phyloP scores from a whole-genome alignment of 2,329 filamentous ascomycete genomes.

The Talaromyces verruculosus region DNA sequence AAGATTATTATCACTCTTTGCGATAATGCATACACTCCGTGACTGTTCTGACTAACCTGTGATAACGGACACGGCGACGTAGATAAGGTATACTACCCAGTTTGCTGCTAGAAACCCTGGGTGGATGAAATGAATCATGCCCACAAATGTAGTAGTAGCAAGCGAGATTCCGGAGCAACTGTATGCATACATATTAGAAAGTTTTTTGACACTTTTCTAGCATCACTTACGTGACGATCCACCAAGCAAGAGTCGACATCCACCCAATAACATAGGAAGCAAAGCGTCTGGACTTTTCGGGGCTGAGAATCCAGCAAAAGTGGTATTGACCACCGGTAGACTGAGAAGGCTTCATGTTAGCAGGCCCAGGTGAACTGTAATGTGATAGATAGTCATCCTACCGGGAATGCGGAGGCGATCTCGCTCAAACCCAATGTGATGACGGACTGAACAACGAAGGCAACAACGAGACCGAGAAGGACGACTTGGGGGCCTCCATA shows the following conservation, averaged over 20 bases:
- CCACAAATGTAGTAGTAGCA: slow-evolving; percentile 18
- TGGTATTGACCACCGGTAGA: slow-evolving; percentile 26
- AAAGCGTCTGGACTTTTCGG: slow-evolving; percentile 17
- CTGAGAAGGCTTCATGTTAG: neutral
- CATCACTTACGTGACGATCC: slow-evolving; percentile 19
- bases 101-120: slow-evolving; percentile 22
- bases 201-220: neutral
- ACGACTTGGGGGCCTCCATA: slow-evolving; percentile 26
- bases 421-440: slow-evolving; percentile 30
- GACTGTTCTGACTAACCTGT: slow-evolving; percentile 19
- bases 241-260: slow-evolving; percentile 26
- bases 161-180: slow-evolving; percentile 16
- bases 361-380: neutral
- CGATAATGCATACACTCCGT: slow-evolving; percentile 5
- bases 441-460: slow-evolving; percentile 24
- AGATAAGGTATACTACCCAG: slow-evolving; percentile 27
- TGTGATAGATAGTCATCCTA: neutral
- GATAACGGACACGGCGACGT: slow-evolving; percentile 17
- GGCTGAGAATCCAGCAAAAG: slow-evolving; percentile 27
- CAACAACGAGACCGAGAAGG: slow-evolving; percentile 27
- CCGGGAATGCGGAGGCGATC: slow-evolving; percentile 29
- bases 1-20: neutral
- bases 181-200: slow-evolving; percentile 16
- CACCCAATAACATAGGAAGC: slow-evolving; percentile 25
- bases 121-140: slow-evolving; percentile 23